Base-by-base conservation (phyloP, 23 red algal species). In the Rhodosorus marinus region DNA sequence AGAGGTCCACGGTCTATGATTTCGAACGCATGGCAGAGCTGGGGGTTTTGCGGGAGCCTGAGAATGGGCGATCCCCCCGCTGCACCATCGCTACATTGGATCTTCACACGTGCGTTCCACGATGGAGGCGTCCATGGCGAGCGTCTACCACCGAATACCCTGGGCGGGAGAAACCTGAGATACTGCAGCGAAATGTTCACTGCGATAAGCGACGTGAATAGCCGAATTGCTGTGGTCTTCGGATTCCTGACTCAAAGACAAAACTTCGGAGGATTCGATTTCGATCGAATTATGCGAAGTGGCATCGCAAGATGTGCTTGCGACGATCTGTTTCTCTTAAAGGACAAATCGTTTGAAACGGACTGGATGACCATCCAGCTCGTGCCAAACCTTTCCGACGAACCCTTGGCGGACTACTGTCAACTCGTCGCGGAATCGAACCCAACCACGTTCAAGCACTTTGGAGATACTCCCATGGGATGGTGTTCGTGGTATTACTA, bases 401-500 rank as follows among this genome's bases (percentile, higher is more conserved):
- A 43, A 11, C 38, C 38, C 11, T 17, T 43, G 38, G 38, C 38
- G 11, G 38, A 43, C 11, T 43, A 43, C 38, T 11, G 11, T 11
- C 38, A 43, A 43, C 11, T 43, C 38, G 17, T 17, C 11, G 38
- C 38, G 11, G 17, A 43, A 17, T 43, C 17, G 11, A 43, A 43
- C 38, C 11, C 11, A 11, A 17, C 38, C 11, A 11, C 38, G 11
- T 11, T 17, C 38, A 11, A 11, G 11, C 38, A 17, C 11, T 11
- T 17, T 11, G 11, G 11, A 17, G 38, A 43, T 17, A 17, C 17
- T 11, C 38, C 11, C 38, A 43, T 17, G 38, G 38, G 38, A 11
- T 43, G 38, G 38, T 43, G 38, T 17, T 43, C 38, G 38, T 43
- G 38, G 38, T 43, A 43, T 43, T 17, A 43, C 17, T 43, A 43